phyloP scores from a whole-genome alignment of 805 yeast species.

The Ogataea ganodermae region DNA sequence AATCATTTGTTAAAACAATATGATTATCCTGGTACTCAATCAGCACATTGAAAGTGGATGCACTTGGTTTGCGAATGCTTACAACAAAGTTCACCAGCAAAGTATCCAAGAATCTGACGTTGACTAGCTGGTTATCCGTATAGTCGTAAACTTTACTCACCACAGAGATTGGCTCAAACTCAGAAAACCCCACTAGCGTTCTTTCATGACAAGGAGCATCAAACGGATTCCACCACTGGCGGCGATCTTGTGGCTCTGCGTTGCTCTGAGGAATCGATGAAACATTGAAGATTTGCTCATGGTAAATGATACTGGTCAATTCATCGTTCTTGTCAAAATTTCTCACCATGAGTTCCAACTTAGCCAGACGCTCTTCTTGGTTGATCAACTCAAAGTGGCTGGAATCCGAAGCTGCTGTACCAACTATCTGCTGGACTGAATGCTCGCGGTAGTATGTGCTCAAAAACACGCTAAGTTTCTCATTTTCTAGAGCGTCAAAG shows the following conservation, averaged over 20 bases:
- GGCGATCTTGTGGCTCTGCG: background rate
- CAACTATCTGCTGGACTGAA: background rate
- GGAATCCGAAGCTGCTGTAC: too few species aligned
- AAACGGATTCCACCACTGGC: constrained; percentile 2
- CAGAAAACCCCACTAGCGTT: background rate
- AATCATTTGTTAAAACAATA: constrained; percentile 16
- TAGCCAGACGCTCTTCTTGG: constrained; percentile 5
- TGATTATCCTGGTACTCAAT: constrained; percentile 14
- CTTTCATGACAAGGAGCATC: background rate
- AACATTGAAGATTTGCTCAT: constrained; percentile 21
- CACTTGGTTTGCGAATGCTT: constrained; percentile 6
- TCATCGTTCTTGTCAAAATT: constrained; percentile 12
- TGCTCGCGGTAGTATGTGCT: constrained; percentile 11
- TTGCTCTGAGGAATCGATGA: constrained; percentile 2
- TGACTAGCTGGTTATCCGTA: constrained; percentile 16
- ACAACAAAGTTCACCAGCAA: constrained; percentile 15
- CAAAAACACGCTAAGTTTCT: constrained; percentile 16
- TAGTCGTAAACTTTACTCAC: constrained; percentile 23
- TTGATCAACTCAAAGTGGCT: background rate
- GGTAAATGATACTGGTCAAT: constrained; percentile 20
- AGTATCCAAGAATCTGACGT: constrained; percentile 18
- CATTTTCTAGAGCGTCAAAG: constrained; percentile 19
- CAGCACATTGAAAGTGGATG: constrained; percentile 9
- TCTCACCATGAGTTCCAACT: constrained; percentile 23
- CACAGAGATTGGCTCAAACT: constrained; percentile 12